phyloP scores from a whole-genome alignment of 2,329 filamentous ascomycete species.

The Pseudogymnoascus pannorum region DNA sequence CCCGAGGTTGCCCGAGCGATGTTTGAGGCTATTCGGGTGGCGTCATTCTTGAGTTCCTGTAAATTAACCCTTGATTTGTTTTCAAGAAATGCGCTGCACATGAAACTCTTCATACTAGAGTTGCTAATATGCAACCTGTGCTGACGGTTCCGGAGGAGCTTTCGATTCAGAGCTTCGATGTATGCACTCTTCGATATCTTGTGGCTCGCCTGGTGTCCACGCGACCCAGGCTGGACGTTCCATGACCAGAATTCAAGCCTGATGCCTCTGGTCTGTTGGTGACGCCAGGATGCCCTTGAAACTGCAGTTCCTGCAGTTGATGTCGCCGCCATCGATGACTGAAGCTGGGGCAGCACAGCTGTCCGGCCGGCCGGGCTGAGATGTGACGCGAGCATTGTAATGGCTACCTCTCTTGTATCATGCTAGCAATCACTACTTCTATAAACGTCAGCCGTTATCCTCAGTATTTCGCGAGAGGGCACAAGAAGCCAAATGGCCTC shows the following conservation, averaged over 20 bases:
- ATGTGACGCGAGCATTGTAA: conserved; percentile 24
- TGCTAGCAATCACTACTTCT: neutral
- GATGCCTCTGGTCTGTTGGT: conserved; percentile 39
- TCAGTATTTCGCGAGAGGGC: neutral
- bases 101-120: conserved; percentile 33
- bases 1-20: neutral
- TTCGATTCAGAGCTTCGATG: conserved; percentile 38
- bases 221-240: conserved; percentile 35
- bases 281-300: conserved; percentile 16
- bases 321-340: conserved; percentile 4
- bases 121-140: conserved; percentile 29
- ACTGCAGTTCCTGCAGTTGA: conserved; percentile 13
- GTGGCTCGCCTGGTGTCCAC: conserved; percentile 38
- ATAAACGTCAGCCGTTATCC: neutral
- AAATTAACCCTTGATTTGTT: conserved; percentile 19
- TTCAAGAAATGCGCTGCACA: conserved; percentile 35
- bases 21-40: neutral
- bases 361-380: conserved; percentile 17
- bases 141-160: conserved; percentile 40
- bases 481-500: neutral
- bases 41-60: neutral
- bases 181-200: conserved; percentile 39
- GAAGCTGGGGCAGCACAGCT: conserved; percentile 11
- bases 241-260: conserved; percentile 43
- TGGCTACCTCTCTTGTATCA: conserved; percentile 6